These are phyloP conservation scores for Tetracladium marchalianum DNA, from an alignment of 495 filamentous ascomycete species.

Conservation along the genomic window DNA sequence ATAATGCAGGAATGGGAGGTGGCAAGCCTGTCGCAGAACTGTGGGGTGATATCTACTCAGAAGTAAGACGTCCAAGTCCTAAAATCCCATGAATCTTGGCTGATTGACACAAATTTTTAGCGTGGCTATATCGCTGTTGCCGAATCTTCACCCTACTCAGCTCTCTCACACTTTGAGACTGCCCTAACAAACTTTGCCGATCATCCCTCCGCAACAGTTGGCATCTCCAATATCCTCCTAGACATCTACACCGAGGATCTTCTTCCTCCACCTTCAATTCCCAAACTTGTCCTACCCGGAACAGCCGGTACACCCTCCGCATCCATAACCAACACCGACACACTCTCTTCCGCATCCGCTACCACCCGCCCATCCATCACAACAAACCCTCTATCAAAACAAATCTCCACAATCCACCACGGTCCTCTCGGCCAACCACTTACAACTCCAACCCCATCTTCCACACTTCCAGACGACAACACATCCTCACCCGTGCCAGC, in stretches of 20 bases:
- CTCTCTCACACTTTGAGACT: constrained; percentile 65
- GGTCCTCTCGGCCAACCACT: constrained; percentile 15
- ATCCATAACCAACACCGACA: constrained; percentile 1
- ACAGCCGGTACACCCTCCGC: constrained; percentile 6
- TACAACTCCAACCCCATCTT: background rate
- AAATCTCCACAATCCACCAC: background rate
- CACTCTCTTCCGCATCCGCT: background rate
- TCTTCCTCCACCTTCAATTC: constrained; percentile 31
- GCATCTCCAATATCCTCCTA: constrained; percentile 72
- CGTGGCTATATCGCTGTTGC: constrained; percentile 58
- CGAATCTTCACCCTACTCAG: constrained; percentile 52
- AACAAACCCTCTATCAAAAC: background rate
- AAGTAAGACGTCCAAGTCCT: constrained; percentile 36
- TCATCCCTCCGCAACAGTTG: constrained; percentile 72
- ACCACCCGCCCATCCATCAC: background rate
- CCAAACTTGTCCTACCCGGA: constrained; percentile 9
- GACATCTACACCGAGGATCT: constrained; percentile 69
- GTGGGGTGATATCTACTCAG: constrained; percentile 68
- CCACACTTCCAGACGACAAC: background rate
- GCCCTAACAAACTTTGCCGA: constrained; percentile 65
- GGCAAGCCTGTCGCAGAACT: constrained; percentile 69
- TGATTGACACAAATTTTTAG: constrained; percentile 35
- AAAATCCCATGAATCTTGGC: background rate
- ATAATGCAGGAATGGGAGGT: constrained; percentile 60
- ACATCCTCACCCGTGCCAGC: background rate